Conservation (phyloP, 805 yeast species). For the Candida lessepsii region DNA sequence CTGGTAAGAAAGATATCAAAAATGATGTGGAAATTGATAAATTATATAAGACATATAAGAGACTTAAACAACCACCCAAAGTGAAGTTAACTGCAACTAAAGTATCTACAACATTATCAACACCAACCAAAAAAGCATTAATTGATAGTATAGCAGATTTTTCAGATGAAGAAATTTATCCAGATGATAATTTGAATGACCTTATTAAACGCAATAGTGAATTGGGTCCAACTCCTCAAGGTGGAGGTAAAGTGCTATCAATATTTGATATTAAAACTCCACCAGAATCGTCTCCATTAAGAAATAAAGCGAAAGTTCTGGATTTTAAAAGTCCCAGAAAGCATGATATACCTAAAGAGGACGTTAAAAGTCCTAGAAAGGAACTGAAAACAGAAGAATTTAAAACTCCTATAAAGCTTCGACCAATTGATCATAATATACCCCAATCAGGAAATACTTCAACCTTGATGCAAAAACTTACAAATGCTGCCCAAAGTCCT, state of each 20-base stretch:
- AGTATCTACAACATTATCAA: too few species aligned
- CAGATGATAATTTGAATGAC: not conserved
- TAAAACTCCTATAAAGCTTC: constrained; percentile 35
- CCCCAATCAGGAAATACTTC: not conserved
- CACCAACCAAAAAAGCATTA: not conserved
- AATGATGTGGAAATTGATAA: constrained; percentile 25
- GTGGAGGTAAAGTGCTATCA: constrained; percentile 72
- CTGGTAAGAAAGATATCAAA: constrained; percentile 36
- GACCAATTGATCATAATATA: not conserved
- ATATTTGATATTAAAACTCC: constrained; percentile 60
- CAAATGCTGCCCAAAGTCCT: constrained; percentile 9
- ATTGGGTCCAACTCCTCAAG: constrained; percentile 86
- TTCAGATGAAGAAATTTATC: constrained; percentile 8
- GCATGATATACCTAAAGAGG: too few species aligned
- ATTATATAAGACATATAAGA: constrained; percentile 33
- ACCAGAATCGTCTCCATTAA: constrained; percentile 43
- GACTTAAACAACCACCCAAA: constrained; percentile 13
- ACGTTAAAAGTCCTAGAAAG: too few species aligned
- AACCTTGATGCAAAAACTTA: constrained; percentile 12
- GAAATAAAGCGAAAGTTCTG: constrained; percentile 12
- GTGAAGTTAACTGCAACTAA: too few species aligned
- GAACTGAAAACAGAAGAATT: too few species aligned
- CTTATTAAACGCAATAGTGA: constrained; percentile 28
- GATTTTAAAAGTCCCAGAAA: too few species aligned
- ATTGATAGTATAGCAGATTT: constrained; percentile 8